Evolutionary conservation across 1,284 basidiomycete genomes (phyloP).

Genomic region (Moesziomyces parantarcticus): DNA sequence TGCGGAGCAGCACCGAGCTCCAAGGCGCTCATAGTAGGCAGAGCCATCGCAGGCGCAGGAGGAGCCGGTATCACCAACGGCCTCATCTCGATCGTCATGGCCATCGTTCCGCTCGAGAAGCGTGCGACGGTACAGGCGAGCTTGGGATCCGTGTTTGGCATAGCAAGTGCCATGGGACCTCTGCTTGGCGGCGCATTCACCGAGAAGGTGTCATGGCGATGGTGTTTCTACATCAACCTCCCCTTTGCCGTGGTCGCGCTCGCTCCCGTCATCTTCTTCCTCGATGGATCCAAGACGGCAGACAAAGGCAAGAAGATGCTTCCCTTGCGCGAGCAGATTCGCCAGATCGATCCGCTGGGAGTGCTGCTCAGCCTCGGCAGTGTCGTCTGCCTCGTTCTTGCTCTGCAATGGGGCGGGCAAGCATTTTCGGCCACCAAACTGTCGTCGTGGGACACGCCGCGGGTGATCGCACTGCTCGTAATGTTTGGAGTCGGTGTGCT

Average conservation of each 20-base stretch:
- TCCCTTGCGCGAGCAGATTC: constrained; percentile 11
- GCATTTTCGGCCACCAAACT: not conserved
- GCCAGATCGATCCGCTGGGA: constrained; percentile 43
- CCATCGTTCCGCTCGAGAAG: constrained; percentile 68
- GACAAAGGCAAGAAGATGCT: constrained; percentile 16
- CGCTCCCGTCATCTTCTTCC: constrained; percentile 21
- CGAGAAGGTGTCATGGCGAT: constrained; percentile 67
- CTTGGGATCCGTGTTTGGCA: constrained; percentile 51
- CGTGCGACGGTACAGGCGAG: constrained; percentile 69
- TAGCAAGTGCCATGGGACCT: constrained; percentile 64
- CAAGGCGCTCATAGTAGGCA: constrained; percentile 71
- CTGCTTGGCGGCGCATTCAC: constrained; percentile 64
- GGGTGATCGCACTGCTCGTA: constrained; percentile 19
- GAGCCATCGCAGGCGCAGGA: constrained; percentile 71
- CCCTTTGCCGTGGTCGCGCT: constrained; percentile 19
- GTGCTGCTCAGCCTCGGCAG: constrained; percentile 68
- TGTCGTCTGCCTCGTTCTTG: constrained; percentile 17
- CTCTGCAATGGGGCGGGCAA: constrained; percentile 22
- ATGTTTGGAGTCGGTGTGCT: constrained; percentile 13
- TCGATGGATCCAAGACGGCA: constrained; percentile 15
- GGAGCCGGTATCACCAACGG: constrained; percentile 72
- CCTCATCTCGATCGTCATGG: constrained; percentile 69
- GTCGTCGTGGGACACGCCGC: constrained; percentile 9
- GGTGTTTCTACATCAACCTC: constrained; percentile 52
- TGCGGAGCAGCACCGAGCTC: constrained; percentile 72